Base-by-base conservation (phyloP, 108 stramenopile species). In the Cyclostephanos tholiformis region DNA sequence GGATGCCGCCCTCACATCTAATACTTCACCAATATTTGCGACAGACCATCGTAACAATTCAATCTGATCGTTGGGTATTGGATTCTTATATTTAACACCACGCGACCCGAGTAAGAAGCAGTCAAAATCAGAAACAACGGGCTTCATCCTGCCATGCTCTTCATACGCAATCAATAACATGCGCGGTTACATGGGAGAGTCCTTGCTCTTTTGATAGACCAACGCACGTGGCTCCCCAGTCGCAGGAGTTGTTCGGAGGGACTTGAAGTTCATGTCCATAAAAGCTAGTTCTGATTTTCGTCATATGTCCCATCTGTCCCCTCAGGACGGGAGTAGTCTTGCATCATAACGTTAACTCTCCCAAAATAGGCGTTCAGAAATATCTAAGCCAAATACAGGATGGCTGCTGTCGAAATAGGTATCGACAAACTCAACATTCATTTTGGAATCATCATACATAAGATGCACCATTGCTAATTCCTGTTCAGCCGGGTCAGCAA, bases 71-170 rank as follows among this genome's bases (percentile, higher is more conserved):
- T 43, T 39, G 16, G 88, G 85, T 32, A 88, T 61, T 27, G 78
- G 61, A 30, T 84, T 19, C 8, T 76, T 57, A 63, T 71, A 82
- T 55, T 25, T 59, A 13, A 88, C 85, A 23, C 85, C 74, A 38
- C 82, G 58, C 6, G 76, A 74, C 27, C 85, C 88, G 9, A 84
- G 76, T 11, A 85, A 56, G 74, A 88, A 88, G 44, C 81, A 82
- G 67, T 88, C 88, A 57, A 88, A 86, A 79, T 88, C 88, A 56
- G 80, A 82, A 19, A 82, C 85, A 9, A 84, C 83, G 4, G 88
- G 88, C 35, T 86, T 79, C 7, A 88, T 84, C 11, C 66, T 65
- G 19, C 69, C 70, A 27, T 84, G 20, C 66, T 88, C 88, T 67
- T 86, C 85, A 43, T 88, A 88, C 2, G 87, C 87, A 58, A 88